These are phyloP conservation scores for Diaporthe vaccinii DNA, from an alignment of 2,329 filamentous ascomycete species.

Conservation along the genomic window DNA sequence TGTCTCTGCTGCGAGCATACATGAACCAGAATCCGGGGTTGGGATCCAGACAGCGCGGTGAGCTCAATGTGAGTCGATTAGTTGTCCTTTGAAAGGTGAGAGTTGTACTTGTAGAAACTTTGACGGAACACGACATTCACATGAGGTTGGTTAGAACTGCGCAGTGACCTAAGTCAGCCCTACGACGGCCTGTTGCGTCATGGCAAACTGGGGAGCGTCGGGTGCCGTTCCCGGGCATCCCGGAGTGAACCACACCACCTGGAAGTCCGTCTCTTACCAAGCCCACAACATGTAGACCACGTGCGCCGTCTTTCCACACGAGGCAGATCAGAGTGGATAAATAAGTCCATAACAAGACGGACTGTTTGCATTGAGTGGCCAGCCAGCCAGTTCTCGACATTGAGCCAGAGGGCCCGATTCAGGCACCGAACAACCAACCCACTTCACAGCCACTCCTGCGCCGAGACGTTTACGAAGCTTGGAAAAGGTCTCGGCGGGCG, in stretches of 20 bases:
- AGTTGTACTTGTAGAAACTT: neutral
- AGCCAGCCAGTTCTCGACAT: neutral
- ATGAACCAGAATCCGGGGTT: neutral
- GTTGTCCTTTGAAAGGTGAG: neutral
- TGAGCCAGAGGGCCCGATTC: neutral
- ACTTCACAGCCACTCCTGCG: constrained; percentile 36
- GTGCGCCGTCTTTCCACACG: neutral
- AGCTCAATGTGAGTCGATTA: neutral
- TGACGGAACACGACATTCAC: neutral
- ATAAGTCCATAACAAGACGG: neutral
- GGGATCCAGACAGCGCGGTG: neutral
- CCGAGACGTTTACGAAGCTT: constrained; percentile 32
- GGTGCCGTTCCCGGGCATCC: neutral
- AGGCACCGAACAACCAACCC: neutral
- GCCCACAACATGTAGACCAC: neutral
- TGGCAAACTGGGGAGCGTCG: neutral
- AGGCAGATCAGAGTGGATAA: neutral
- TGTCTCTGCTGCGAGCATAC: too few relatives aligned
- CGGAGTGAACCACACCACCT: neutral
- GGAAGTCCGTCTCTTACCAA: neutral
- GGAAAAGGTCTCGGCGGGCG: constrained; percentile 22
- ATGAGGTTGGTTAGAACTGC: neutral
- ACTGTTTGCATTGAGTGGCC: neutral
- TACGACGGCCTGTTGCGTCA: constrained; percentile 1
- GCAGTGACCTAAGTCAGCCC: neutral